A percentile compares a stretch with the other conserved stretches of the same genome.
Conservation (phyloP, 2,329 filamentous ascomycete genomes). For the Aspergillus fischeri region DNA sequence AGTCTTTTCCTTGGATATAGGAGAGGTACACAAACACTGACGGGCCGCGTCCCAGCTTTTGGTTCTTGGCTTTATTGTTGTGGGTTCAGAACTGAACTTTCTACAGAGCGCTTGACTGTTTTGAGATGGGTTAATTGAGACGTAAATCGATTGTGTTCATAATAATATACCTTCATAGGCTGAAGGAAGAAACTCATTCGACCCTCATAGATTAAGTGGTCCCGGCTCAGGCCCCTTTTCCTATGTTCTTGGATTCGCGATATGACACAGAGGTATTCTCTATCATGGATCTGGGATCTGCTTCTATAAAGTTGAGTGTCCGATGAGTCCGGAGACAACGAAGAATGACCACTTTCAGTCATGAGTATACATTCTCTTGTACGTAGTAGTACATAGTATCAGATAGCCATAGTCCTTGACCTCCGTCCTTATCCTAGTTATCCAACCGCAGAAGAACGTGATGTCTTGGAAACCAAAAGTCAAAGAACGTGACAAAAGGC, state of each 20-base stretch:
- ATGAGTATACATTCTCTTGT: no score
- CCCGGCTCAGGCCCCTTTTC: neutral
- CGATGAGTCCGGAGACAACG: no score
- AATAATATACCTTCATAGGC: no score
- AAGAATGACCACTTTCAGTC: no score
- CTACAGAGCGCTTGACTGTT: neutral
- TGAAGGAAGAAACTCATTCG: no score
- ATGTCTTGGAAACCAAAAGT: neutral
- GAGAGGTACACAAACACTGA: neutral
- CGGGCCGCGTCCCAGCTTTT: neutral
- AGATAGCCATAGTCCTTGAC: neutral
- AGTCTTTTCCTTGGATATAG: neutral
- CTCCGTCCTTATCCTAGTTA: neutral
- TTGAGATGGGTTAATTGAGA: neutral
- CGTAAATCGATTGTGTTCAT: no score
- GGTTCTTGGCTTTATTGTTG: neutral
- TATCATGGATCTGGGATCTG: no score
- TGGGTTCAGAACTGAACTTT: neutral
- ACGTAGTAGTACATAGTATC: no score
- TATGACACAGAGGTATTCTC: no score
- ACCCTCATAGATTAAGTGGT: neutral
- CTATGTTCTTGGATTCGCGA: neutral
- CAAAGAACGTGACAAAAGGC: neutral
- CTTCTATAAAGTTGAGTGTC: no score
- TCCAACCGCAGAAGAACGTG: neutral